Conservation (phyloP, 352 stramenopile genomes). For the Phytophthora agathidicida region DNA sequence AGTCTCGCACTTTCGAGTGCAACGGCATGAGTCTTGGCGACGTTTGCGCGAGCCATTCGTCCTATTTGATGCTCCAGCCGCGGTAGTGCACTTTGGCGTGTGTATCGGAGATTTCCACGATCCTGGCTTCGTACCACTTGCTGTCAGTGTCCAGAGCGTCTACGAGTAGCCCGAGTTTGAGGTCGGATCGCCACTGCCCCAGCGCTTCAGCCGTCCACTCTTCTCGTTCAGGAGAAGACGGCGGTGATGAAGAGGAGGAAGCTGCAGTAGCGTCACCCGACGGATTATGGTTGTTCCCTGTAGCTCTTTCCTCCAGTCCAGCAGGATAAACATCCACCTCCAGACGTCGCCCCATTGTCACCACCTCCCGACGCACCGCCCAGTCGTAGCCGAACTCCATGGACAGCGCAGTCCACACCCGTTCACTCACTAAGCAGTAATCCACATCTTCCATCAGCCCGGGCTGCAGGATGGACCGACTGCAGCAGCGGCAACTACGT, state of each 20-base stretch:
- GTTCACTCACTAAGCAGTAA: constrained; percentile 69
- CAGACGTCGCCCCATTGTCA: constrained; percentile 38
- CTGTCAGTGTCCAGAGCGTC: constrained; percentile 73
- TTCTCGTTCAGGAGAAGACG: constrained; percentile 49
- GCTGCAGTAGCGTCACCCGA: background rate
- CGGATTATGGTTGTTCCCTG: constrained; percentile 13
- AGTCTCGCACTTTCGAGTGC: constrained; percentile 80
- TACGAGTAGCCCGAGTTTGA: constrained; percentile 55
- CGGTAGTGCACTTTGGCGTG: constrained; percentile 95
- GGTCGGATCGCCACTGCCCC: constrained; percentile 59
- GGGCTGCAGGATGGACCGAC: constrained; percentile 50
- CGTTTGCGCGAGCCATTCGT: constrained; percentile 94
- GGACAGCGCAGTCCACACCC: constrained; percentile 64
- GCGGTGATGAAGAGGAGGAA: constrained; percentile 12
- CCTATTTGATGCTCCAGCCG: constrained; percentile 96
- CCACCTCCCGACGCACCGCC: constrained; percentile 62
- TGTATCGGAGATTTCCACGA: constrained; percentile 43
- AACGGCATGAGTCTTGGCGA: constrained; percentile 93
- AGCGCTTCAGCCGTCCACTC: constrained; percentile 18
- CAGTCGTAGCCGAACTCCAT: constrained; percentile 70
- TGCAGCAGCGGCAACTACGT: constrained; percentile 50
- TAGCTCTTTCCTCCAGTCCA: constrained; percentile 34
- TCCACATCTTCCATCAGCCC: constrained; percentile 59
- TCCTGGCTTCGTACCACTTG: constrained; percentile 74
- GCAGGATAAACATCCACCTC: constrained; percentile 69